Evolutionary conservation across 2,329 filamentous ascomycete species (phyloP).

Genomic region (Pezicula neosporulosa): DNA sequence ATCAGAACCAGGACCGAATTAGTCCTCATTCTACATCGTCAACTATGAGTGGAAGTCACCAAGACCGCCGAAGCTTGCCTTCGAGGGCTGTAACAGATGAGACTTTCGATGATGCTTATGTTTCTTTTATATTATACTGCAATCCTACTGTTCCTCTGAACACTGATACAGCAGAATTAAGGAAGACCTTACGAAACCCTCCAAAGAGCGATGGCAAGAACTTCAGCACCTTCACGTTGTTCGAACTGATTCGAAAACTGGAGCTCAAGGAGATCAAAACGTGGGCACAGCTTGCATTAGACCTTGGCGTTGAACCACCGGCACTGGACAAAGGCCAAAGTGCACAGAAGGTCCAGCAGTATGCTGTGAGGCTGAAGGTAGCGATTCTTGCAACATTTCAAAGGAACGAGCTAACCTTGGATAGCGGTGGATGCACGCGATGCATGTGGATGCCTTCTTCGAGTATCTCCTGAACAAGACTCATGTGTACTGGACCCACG

Average conservation of each 20-base stretch:
- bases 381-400: constrained; percentile 11
- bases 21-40: background rate
- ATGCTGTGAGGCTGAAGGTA: constrained; percentile 88
- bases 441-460: constrained; percentile 94
- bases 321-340: constrained; percentile 81
- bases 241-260: constrained; percentile 73
- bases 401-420: constrained; percentile 10
- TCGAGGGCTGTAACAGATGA: constrained; percentile 63
- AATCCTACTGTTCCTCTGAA: constrained; percentile 76
- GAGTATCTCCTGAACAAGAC: constrained; percentile 78
- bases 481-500: constrained; percentile 75
- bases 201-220: constrained; percentile 85
- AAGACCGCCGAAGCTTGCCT: constrained; percentile 45
- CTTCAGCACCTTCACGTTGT: constrained; percentile 76
- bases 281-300: constrained; percentile 83
- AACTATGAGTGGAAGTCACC: background rate
- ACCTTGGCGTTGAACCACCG: constrained; percentile 84
- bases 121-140: constrained; percentile 83
- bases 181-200: constrained; percentile 72
- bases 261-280: constrained; percentile 85
- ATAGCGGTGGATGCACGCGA: constrained; percentile 92
- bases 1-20: background rate
- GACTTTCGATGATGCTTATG: constrained; percentile 78
- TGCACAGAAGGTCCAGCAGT: constrained; percentile 91
- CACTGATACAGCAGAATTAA: constrained; percentile 66